Evolutionary conservation across 257 asterid species (phyloP).

Genomic region (Solanum arcanum): DNA sequence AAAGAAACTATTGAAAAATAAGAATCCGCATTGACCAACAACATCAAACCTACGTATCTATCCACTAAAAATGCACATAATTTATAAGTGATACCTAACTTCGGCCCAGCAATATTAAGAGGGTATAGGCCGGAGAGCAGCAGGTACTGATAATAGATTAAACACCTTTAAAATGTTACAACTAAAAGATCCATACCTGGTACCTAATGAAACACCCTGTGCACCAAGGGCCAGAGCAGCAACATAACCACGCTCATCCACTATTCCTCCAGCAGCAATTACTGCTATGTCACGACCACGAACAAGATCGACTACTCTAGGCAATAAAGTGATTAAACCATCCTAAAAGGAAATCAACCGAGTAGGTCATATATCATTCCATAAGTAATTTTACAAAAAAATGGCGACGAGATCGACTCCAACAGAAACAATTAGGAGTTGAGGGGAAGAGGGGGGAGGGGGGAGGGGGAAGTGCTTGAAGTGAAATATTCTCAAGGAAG

Average conservation of each 20-base stretch:
- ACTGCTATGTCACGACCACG: constrained; percentile 33
- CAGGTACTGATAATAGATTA: not conserved
- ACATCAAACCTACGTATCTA: not conserved
- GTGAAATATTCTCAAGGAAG: not conserved
- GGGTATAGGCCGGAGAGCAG: not conserved
- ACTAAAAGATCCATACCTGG: constrained; percentile 37
- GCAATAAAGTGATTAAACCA: constrained; percentile 49
- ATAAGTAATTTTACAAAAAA: not conserved
- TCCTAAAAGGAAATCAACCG: constrained; percentile 29
- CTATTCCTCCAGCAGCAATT: constrained; percentile 83
- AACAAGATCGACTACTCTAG: constrained; percentile 71
- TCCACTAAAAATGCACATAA: not conserved
- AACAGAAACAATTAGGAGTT: not conserved
- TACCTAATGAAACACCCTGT: constrained; percentile 68
- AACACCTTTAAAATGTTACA: not conserved
- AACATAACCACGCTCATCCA: constrained; percentile 89
- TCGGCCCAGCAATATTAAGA: not conserved
- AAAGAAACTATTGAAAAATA: not conserved
- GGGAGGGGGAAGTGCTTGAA: not conserved
- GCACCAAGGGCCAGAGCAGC: constrained; percentile 96
- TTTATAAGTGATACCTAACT: not conserved
- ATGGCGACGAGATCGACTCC: not conserved
- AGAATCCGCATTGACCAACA: not conserved
- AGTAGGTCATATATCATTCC: not conserved
- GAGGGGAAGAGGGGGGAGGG: not conserved